Conservation (phyloP, 805 yeast genomes). For the Candida ponderosae region DNA sequence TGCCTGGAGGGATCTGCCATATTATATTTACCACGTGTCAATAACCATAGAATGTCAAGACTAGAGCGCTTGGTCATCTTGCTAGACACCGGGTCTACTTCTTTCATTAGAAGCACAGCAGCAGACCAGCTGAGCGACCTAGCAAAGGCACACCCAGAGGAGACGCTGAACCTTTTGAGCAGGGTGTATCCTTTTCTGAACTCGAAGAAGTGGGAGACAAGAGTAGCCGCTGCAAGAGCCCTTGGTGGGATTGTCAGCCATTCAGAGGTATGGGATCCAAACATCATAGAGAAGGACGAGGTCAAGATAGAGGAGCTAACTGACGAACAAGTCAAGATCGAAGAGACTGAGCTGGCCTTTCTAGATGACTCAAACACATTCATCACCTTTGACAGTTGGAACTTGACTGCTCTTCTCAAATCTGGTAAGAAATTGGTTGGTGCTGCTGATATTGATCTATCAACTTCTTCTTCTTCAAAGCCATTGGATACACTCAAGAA, state of each 20-base stretch:
- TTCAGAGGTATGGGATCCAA: slow-evolving; percentile 82
- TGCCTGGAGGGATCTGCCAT: too few relatives aligned
- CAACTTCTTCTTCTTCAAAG: slow-evolving; percentile 19
- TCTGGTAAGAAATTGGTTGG: slow-evolving; percentile 36
- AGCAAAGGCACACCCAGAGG: slow-evolving; percentile 93
- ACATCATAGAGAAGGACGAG: slow-evolving; percentile 25
- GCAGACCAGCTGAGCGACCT: slow-evolving; percentile 95
- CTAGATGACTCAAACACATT: slow-evolving; percentile 30
- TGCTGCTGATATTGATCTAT: slow-evolving; percentile 8
- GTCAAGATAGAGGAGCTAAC: slow-evolving; percentile 16
- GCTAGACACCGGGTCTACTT: slow-evolving; percentile 92
- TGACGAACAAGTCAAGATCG: slow-evolving; percentile 16
- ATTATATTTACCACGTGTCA: neutral
- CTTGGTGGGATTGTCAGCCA: slow-evolving; percentile 86
- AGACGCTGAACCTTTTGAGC: slow-evolving; percentile 70
- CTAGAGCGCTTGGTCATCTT: slow-evolving; percentile 36
- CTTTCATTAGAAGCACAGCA: slow-evolving; percentile 89
- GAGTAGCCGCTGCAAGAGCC: slow-evolving; percentile 91
- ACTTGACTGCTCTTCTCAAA: slow-evolving; percentile 37
- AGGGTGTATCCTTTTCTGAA: slow-evolving; percentile 86
- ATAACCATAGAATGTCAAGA: slow-evolving; percentile 23
- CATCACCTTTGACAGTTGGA: slow-evolving; percentile 43
- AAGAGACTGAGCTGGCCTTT: slow-evolving; percentile 6
- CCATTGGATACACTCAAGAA: slow-evolving; percentile 34
- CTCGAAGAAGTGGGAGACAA: slow-evolving; percentile 89